A percentile compares a stretch with the other conserved stretches of the same genome.
Evolutionary conservation across 192 early-diverging fungal species (phyloP).

Genomic region (Diversispora eburnea): DNA sequence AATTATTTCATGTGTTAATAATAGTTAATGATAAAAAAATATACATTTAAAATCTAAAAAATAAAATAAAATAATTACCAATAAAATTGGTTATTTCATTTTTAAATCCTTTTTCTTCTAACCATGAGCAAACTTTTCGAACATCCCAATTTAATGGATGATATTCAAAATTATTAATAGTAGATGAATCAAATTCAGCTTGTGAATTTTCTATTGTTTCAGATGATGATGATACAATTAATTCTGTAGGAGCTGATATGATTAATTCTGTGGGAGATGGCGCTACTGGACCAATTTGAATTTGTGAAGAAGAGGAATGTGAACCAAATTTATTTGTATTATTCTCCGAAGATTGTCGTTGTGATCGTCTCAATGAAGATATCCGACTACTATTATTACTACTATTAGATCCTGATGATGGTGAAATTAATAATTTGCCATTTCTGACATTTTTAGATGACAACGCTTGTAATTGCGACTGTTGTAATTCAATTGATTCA

Average conservation of each 20-base stretch:
- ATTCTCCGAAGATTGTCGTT: neutral
- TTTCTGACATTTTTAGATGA: neutral
- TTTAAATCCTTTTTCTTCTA: constrained; percentile 49
- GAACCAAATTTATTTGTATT: neutral
- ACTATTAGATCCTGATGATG: neutral
- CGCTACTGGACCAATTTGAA: neutral
- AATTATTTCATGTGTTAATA: neutral
- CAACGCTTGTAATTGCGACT: neutral
- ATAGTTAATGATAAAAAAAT: neutral
- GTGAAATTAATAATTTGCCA: neutral
- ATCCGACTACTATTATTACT: neutral
- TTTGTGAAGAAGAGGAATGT: too few species aligned
- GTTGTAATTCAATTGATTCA: neutral
- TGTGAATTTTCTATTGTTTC: too few species aligned
- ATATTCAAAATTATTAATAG: neutral
- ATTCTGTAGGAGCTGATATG: neutral
- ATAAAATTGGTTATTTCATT: constrained; percentile 46
- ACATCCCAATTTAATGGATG: constrained; percentile 55
- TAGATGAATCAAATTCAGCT: too few species aligned
- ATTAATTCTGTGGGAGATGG: neutral
- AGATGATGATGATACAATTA: neutral
- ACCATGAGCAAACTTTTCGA: constrained; percentile 57
- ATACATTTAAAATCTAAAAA: neutral
- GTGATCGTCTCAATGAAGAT: neutral
- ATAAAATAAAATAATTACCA: constrained; percentile 34